Base-by-base conservation (phyloP, 108 stramenopile genomes). In the Craspedostauros australis region DNA sequence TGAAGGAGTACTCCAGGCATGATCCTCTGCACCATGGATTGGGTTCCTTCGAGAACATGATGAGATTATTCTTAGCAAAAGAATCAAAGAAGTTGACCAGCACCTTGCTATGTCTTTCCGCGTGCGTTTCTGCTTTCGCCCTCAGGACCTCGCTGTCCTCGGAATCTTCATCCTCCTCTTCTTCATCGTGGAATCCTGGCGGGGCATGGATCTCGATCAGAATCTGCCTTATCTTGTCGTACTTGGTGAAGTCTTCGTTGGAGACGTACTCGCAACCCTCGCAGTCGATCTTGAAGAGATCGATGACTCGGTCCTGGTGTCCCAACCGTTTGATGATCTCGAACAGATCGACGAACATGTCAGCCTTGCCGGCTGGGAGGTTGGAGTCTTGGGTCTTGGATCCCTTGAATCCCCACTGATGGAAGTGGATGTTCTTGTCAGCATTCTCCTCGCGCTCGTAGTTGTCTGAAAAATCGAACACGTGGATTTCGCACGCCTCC, bases 221-320 rank as follows among this genome's bases (percentile, higher is more conserved):
- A 31, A 73, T 63, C 54, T 73, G 72, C 21, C 64, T 60, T 1
- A 72, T 32, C 12, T 44, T 20, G 28, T 12, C n/a, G n/a, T n/a
- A n/a, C n/a, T n/a, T n/a, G n/a, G n/a, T 31, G 72, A 70, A 80
- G 38, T 73, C 71, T 19, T 56, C 31, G 24, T 52, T 76, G 36
- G 54, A 47, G 22, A 53, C 56, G 73, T 73, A 76, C 50, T 84
- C 82, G 50, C 82, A 84, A 5, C 64, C 55, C 50, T 84, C 82
- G 50, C 82, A 79, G 50, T 83, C 82, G 57, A 83, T 74, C 62
- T 79, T 79, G 53, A 84, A 77, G 25, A 84, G 47, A 47, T 84
- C 72, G 46, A 84, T 79, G 11, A 54, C 47, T 12, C 68, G 62
- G 7, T 76, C 46, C 2, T 59, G 65, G 18, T 84, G 82, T 8